Base-by-base conservation (phyloP, 2,329 filamentous ascomycete species). In the Aspergillus unguis region DNA sequence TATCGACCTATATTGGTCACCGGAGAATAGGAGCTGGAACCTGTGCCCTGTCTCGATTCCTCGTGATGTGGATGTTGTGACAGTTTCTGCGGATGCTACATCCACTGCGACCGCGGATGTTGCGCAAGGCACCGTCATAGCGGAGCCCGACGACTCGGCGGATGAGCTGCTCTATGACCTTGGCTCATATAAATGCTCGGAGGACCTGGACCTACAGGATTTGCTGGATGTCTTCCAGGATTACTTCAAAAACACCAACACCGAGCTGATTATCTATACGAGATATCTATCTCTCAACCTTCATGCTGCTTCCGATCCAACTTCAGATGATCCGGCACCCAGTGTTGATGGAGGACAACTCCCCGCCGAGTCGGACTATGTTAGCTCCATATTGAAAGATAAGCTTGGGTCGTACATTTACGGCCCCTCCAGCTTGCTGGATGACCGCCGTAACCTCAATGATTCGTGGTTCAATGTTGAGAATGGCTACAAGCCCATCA, bases 1-100 rank as follows among this genome's bases (percentile, higher is more conserved):
- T 40, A 67, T 85, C 28, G 85, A 87, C 64, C 60, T 85, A 9
- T 87, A 84, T 62, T 87, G 85, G 85, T 84, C 86, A 57, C 62
- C 75, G 26, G 73, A 69, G 29, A 74, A 77, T 28, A 68, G 68
- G 31, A 63, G 74, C 37, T 87, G 84, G 82, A 80, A 75, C 45
- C 75, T 87, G 17, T 87, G 85, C 63, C 85, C 85, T 0, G 80
- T 80, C 2, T 66, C 77, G 42, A 71, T 84, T 48, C 77, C 78
- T 33, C 57, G 61, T 28, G 60, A 61, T 50, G 55, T 55, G 29
- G 44, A 57, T 4, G 62, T 57, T 29, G 57, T 61, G 9, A 61
- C 53, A 6, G 51, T 62, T n/a, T 62, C 63, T 4, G 57, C 57
- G 8, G 56, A 51, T 26, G 52, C 52, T 17, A 60, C 64, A 56